Conservation (phyloP, 208 protist species). For the Leishmania guyanensis region DNA sequence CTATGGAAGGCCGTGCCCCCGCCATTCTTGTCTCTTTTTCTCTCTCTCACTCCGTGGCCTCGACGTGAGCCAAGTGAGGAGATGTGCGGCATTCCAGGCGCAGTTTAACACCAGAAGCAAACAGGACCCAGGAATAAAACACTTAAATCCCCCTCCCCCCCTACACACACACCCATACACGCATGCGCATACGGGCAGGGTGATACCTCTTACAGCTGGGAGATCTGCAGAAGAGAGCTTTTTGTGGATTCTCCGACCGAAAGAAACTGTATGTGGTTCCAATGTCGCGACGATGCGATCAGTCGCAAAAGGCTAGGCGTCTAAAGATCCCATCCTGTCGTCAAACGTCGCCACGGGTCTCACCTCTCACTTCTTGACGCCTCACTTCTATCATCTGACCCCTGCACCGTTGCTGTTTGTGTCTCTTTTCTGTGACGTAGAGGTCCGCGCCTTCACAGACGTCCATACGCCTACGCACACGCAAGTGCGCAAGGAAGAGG, state of each 20-base stretch:
- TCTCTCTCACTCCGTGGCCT: background rate
- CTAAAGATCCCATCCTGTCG: background rate
- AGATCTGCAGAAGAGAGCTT: background rate
- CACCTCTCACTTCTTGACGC: background rate
- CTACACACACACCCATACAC: background rate
- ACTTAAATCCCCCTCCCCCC: no score
- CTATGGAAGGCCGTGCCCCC: background rate
- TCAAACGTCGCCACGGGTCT: background rate
- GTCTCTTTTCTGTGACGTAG: background rate
- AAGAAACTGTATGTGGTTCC: background rate
- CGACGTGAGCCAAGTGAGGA: background rate
- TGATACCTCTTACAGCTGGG: background rate
- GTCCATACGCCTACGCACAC: background rate
- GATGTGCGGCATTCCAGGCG: background rate
- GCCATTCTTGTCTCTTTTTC: background rate
- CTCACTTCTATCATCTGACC: background rate
- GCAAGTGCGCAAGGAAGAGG: background rate
- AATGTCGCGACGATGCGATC: background rate
- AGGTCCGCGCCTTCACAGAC: background rate
- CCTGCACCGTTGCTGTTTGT: background rate
- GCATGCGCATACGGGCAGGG: background rate
- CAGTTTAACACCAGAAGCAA: background rate
- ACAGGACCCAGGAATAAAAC: background rate
- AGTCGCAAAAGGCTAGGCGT: background rate
- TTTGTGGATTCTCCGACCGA: background rate